Evolutionary conservation across 768 basidiomycete genomes (phyloP), one percentile per base, ranked within the genome.

Genomic region (Arthromyces matolae): DNA sequence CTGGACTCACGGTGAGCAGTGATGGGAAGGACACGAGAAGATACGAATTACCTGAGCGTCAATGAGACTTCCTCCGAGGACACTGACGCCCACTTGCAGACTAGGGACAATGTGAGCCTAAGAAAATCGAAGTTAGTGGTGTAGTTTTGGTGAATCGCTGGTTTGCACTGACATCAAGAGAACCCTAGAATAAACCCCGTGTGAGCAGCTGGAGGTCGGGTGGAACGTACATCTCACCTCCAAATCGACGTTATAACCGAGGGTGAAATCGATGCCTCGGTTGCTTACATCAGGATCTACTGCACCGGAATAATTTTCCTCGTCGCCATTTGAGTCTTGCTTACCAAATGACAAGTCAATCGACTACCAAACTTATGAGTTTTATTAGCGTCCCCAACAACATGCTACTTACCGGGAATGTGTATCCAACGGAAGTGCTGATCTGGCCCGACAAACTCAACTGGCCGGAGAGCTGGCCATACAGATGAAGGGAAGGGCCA

Each of bases 401-500:
- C 16, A 39, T 24, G 38, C 23, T 19, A 28, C 25, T 42, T 24
- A 42, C 40, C 24, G 40, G 40, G 18, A 42, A 42, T 29, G 16
- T 42, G 12, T 42, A 42, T n/a, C 40, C 40, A 24, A 42, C 40
- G 7, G 40, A 29, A 24, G 40, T 42, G 4, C 2, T 9, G 25
- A 42, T 5, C 19, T 29, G 1, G 10, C 40, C 40, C 19, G 3
- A 13, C 1, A 42, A 5, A 29, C 40, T 42, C 27, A 42, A 16
- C 40, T 42, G 40, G 2, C 40, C 40, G 9, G 40, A 27, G 27
- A 42, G 40, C 18, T 42, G 25, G 18, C 25, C 40, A 29, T 42
- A 42, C 18, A 42, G 9, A 42, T 42, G 40, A 12, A 42, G 40
- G n/a, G 40, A 42, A 18, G 40, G 40, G 13, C 40, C 40, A 19